Evolutionary conservation across 805 yeast species (phyloP).

Genomic region (Nakazawaea wyomingensis): DNA sequence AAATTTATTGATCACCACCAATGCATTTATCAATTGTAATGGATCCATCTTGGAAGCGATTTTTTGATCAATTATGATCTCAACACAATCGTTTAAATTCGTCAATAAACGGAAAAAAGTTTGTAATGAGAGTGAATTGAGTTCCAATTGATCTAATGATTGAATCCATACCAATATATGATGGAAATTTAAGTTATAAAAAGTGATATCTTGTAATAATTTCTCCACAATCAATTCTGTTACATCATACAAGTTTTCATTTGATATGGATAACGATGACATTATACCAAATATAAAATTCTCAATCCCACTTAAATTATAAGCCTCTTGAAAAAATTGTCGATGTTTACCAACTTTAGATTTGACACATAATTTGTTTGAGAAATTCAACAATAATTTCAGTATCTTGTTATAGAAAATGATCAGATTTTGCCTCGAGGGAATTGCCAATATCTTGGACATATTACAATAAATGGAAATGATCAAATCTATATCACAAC

Average conservation of each 20-base stretch:
- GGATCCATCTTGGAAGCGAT: background rate
- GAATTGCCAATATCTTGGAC: background rate
- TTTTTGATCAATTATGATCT: conserved; percentile 1
- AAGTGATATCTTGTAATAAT: background rate
- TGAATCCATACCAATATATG: background rate
- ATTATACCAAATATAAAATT: background rate
- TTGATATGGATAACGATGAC: conserved; percentile 1
- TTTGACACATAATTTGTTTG: background rate
- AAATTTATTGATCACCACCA: background rate
- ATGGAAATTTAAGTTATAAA: background rate
- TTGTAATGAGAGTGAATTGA: background rate
- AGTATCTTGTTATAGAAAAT: conserved; percentile 2
- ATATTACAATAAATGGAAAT: background rate
- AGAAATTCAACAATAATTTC: background rate
- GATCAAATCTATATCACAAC: conserved; percentile 1
- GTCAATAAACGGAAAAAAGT: background rate
- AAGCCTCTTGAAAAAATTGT: background rate
- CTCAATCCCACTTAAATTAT: background rate
- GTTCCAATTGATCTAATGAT: background rate
- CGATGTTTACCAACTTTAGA: background rate
- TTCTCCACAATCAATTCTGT: background rate
- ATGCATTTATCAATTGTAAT: background rate
- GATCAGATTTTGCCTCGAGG: background rate
- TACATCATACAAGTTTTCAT: background rate
- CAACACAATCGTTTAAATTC: conserved; percentile 2